These are phyloP conservation scores for Knufia petricola DNA, from an alignment of 2,329 filamentous ascomycete genomes.

Conservation along the genomic window DNA sequence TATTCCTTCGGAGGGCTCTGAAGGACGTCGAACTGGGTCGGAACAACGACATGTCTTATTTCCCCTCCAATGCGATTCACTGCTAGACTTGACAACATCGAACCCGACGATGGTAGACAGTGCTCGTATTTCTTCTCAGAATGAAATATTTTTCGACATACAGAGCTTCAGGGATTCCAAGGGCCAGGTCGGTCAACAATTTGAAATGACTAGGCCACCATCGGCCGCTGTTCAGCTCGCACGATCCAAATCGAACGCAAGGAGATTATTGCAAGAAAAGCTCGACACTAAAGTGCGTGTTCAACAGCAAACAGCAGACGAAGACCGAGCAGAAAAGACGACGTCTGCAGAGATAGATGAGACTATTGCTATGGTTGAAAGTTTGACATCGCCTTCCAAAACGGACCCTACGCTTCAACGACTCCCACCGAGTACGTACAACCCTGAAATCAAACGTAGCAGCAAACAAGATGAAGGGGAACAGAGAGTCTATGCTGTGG, in stretches of 20 bases:
- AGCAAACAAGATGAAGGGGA: neutral
- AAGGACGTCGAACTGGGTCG: constrained; percentile 1
- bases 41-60: neutral
- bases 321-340: neutral
- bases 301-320: neutral
- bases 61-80: neutral
- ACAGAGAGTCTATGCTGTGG: neutral
- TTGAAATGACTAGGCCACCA: constrained; percentile 22
- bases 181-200: constrained; percentile 19
- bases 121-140: constrained; percentile 1
- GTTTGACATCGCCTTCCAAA: constrained; percentile 3
- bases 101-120: neutral
- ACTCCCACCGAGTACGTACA: neutral
- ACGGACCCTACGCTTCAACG: neutral
- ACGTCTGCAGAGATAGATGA: constrained; percentile 17
- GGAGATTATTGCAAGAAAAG: constrained; percentile 9
- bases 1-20: constrained; percentile 11
- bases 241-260: constrained; percentile 18
- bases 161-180: constrained; percentile 22
- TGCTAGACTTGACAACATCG: neutral
- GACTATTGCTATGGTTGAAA: constrained; percentile 22
- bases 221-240: constrained; percentile 19
- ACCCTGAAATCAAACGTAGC: neutral
- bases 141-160: constrained; percentile 23
- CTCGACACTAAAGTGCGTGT: neutral